phyloP scores from a whole-genome alignment of 225 moss, liverwort and hornwort species.

The Pseudisothecium myosuroides region DNA sequence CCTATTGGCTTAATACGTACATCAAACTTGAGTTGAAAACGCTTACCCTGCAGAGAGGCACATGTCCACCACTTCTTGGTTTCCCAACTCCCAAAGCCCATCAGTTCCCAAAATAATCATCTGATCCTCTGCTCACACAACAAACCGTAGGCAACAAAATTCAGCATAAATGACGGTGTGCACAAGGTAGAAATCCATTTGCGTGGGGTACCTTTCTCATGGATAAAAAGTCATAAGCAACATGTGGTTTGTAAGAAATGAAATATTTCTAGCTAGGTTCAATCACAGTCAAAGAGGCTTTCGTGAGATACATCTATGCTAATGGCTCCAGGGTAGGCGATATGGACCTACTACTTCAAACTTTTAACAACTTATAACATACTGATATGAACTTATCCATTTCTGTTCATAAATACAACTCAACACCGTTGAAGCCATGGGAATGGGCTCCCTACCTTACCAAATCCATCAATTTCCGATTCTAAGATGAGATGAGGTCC shows the following conservation, averaged over 20 bases:
- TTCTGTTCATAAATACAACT: background rate
- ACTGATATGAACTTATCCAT: background rate
- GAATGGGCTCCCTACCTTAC: background rate
- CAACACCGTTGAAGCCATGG: background rate
- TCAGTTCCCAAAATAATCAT: conserved; percentile 83
- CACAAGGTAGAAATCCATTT: background rate
- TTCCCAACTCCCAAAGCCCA: conserved; percentile 90
- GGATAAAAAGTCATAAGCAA: background rate
- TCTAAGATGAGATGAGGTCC: background rate
- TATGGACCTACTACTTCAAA: background rate
- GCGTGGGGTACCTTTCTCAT: background rate
- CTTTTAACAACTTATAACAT: background rate
- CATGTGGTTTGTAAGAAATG: background rate
- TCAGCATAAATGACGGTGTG: background rate
- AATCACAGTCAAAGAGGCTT: background rate
- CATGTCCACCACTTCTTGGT: conserved; percentile 74
- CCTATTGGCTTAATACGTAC: background rate
- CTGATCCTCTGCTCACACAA: conserved; percentile 61
- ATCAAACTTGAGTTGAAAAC: background rate
- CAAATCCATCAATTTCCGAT: background rate
- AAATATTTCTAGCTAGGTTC: background rate
- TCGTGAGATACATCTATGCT: background rate
- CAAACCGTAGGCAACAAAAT: background rate
- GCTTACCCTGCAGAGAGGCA: conserved; percentile 58
- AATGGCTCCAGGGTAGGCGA: background rate